A percentile compares a stretch with the other conserved stretches of the same genome.
Conservation (phyloP, 73 alveolate species). For the Paramecium tetraurelia region DNA sequence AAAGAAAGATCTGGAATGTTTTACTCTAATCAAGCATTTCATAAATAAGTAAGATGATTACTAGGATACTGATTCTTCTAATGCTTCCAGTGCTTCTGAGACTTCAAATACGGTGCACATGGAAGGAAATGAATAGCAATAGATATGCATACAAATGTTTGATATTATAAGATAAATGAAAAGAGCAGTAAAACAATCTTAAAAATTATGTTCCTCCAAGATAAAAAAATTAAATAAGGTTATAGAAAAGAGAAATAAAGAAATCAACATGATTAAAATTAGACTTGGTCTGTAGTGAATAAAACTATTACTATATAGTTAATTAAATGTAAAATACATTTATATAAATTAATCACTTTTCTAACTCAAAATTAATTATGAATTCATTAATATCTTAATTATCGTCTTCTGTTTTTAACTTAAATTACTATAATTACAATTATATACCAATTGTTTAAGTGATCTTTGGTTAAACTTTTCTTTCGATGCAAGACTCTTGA, state of each 20-base stretch:
- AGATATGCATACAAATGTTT: not conserved
- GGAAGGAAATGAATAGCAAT: not conserved
- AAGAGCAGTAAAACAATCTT: not conserved
- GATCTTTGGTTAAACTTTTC: not conserved
- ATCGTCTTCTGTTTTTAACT: slow-evolving; percentile 1
- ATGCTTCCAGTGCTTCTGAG: not conserved
- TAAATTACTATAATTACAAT: not conserved
- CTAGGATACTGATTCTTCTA: not conserved
- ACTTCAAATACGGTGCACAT: not conserved
- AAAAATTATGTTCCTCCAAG: not conserved
- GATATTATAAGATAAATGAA: not conserved
- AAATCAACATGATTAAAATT: not conserved
- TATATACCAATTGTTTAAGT: not conserved
- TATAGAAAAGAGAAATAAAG: not conserved
- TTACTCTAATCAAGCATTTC: not conserved
- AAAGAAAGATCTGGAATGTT: not conserved
- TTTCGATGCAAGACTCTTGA: not conserved
- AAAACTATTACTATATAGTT: not conserved
- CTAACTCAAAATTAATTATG: not conserved
- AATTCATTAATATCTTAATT: not conserved
- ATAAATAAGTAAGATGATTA: not conserved
- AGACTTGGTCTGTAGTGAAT: not conserved
- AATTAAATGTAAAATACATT: not conserved
- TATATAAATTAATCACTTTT: not conserved
- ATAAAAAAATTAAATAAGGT: not conserved